phyloP scores from a whole-genome alignment of 306 rosid genomes.

The Rosa lucieae region DNA sequence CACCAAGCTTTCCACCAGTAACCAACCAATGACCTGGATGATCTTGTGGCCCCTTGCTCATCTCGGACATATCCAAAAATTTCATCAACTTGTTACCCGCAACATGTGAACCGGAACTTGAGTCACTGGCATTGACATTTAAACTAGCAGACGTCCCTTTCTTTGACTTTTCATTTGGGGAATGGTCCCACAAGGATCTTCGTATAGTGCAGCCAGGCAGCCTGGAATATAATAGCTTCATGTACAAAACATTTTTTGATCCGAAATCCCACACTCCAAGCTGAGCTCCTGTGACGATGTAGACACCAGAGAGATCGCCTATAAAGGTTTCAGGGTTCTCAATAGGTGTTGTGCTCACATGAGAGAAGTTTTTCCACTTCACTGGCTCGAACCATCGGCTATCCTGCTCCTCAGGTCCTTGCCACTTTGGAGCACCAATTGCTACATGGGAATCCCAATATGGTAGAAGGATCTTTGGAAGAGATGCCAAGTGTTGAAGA shows the following conservation, averaged over 20 bases:
- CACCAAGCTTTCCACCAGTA: constrained; percentile 91
- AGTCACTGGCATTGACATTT: constrained; percentile 33
- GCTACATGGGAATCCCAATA: constrained; percentile 75
- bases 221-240: constrained; percentile 75
- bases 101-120: constrained; percentile 39
- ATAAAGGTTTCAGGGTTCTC: constrained; percentile 69
- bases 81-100: constrained; percentile 54
- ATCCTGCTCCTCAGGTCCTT: constrained; percentile 85
- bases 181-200: constrained; percentile 79
- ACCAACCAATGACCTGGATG: constrained; percentile 89
- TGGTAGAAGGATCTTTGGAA: constrained; percentile 74
- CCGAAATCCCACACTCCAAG: constrained; percentile 94
- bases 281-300: constrained; percentile 78
- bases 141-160: constrained; percentile 26
- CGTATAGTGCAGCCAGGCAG: constrained; percentile 73
- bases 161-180: constrained; percentile 34
- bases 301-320: constrained; percentile 59
- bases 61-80: constrained; percentile 53
- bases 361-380: constrained; percentile 84
- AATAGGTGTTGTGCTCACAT: constrained; percentile 82
- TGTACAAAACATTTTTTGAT: constrained; percentile 65
- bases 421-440: constrained; percentile 92
- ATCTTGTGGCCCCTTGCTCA: constrained; percentile 68
- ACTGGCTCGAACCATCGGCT: constrained; percentile 90
- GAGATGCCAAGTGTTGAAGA: constrained; percentile 72